Percentiles rank a stretch among this genome's conserved stretches.
These are phyloP conservation scores for Pythium sp. DNA, from an alignment of 352 stramenopile genomes.

Conservation along the genomic window DNA sequence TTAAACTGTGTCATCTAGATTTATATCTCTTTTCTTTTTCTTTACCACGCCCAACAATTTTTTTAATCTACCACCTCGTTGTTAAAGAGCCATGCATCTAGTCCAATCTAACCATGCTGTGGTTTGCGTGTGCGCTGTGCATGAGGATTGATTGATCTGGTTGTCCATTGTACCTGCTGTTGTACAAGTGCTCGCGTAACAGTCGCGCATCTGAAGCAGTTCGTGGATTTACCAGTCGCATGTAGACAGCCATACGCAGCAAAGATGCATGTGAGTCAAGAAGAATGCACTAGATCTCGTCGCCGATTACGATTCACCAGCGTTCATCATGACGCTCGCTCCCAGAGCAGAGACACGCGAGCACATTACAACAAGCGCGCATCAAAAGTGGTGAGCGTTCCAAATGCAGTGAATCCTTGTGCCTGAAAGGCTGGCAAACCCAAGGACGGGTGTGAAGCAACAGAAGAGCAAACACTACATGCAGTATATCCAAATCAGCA, in stretches of 20 bases:
- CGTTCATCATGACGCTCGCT: no score
- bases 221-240: background rate
- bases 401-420: no score
- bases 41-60: background rate
- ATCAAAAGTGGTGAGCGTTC: no score
- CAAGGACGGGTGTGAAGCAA: no score
- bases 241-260: background rate
- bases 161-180: background rate
- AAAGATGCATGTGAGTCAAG: background rate
- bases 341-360: no score
- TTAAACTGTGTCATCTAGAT: conserved; percentile 69
- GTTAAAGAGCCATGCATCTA: background rate
- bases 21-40: conserved; percentile 23
- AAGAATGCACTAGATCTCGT: background rate
- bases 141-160: background rate
- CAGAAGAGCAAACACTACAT: background rate
- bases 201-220: background rate
- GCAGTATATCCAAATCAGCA: no score
- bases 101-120: background rate
- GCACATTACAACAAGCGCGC: no score
- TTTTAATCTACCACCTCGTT: background rate
- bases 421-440: no score
- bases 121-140: background rate
- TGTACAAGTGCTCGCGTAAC: background rate
- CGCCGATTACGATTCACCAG: no score